Conservation (phyloP, 2,329 filamentous ascomycete genomes). For the Colletotrichum simmondsii region DNA sequence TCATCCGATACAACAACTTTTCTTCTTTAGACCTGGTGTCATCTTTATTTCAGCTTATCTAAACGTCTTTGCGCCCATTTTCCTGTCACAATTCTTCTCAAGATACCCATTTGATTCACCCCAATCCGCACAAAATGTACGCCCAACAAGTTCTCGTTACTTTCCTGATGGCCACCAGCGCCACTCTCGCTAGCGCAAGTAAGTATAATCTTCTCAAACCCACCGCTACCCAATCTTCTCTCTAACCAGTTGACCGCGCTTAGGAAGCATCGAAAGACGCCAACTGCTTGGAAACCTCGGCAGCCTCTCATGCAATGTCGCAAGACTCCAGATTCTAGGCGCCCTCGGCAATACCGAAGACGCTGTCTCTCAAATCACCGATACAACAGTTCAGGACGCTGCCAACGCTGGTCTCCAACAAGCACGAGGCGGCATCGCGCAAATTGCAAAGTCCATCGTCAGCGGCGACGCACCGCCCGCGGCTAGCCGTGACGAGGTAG, state of each 20-base stretch:
- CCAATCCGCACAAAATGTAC: not conserved
- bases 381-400: not conserved
- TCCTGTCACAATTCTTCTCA: not conserved
- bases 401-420: not conserved
- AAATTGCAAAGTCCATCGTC: not conserved
- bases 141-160: not conserved
- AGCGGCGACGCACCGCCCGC: not conserved
- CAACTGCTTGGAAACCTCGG: not conserved
- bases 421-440: not conserved
- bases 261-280: not conserved
- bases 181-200: not conserved
- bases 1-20: not conserved
- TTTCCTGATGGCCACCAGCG: not conserved
- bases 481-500: not conserved
- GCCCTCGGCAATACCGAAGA: not conserved
- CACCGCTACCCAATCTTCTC: not conserved
- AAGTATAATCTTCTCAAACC: not conserved
- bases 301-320: not conserved
- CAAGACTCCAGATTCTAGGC: not conserved
- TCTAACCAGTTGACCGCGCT: not conserved
- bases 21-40: not conserved
- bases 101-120: not conserved
- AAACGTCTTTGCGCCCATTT: not conserved
- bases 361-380: not conserved
- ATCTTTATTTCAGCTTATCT: not conserved